Conservation (phyloP, 768 basidiomycete genomes). For the Pulveroboletus sp. region DNA sequence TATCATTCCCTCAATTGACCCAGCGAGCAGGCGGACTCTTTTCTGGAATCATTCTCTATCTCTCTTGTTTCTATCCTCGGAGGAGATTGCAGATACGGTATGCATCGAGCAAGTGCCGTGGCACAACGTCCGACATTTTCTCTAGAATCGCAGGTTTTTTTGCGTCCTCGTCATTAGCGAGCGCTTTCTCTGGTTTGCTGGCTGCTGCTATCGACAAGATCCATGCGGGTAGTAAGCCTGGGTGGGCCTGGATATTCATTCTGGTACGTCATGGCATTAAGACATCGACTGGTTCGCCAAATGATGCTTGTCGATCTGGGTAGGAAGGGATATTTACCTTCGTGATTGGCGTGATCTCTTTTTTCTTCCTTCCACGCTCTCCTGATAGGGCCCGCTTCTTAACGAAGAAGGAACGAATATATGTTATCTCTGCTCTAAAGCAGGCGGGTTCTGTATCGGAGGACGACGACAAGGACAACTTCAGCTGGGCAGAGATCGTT, state of each 20-base stretch:
- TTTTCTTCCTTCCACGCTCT: conserved; percentile 44
- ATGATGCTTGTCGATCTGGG: neutral
- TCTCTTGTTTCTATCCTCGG: conserved; percentile 46
- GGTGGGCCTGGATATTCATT: conserved; percentile 63
- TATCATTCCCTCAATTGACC: too few relatives aligned
- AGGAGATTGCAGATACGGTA: conserved; percentile 23
- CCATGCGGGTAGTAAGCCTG: conserved; percentile 39
- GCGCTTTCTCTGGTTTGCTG: conserved; percentile 61
- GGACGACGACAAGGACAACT: conserved; percentile 41
- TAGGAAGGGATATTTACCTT: conserved; percentile 62
- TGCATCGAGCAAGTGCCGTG: neutral
- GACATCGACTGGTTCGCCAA: neutral
- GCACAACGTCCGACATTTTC: conserved; percentile 1
- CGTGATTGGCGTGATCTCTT: conserved; percentile 48
- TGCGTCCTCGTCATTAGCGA: conserved; percentile 48
- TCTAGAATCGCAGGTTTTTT: conserved; percentile 38
- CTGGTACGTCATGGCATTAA: conserved; percentile 28
- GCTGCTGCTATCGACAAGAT: conserved; percentile 58
- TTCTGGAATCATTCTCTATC: conserved; percentile 41
- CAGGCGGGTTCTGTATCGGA: conserved; percentile 30
- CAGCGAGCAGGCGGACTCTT: too few relatives aligned
- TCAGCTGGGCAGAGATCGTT: conserved; percentile 55
- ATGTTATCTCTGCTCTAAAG: conserved; percentile 33
- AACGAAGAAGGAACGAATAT: conserved; percentile 44
- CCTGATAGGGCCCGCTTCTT: conserved; percentile 48